phyloP scores from a whole-genome alignment of 2,329 filamentous ascomycete genomes.

The Beauveria bassiana region DNA sequence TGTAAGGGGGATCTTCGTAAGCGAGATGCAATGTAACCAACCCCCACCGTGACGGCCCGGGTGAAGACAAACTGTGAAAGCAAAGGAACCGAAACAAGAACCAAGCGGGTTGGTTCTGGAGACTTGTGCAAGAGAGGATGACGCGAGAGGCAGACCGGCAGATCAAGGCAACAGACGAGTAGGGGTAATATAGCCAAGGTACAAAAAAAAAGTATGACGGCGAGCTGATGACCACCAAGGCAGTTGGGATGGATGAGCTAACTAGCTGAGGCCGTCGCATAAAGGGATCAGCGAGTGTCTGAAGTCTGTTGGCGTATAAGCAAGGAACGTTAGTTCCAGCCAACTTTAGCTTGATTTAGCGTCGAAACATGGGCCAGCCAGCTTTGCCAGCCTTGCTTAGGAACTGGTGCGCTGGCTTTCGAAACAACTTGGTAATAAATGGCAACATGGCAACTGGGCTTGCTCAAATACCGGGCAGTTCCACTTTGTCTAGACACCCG shows the following conservation, averaged over 20 bases:
- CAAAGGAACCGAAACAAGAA: background rate
- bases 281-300: background rate
- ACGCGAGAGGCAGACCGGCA: background rate
- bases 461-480: background rate
- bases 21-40: conserved; percentile 3
- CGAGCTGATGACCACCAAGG: background rate
- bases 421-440: too few species aligned
- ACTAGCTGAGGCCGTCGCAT: background rate
- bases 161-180: background rate
- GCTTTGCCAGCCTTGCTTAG: background rate
- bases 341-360: conserved; percentile 1
- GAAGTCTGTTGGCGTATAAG: background rate
- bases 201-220: background rate
- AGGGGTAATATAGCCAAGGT: background rate
- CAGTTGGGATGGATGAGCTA: background rate
- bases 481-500: background rate
- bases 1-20: background rate
- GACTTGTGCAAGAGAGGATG: background rate
- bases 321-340: background rate
- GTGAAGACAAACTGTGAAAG: background rate
- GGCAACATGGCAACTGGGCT: too few species aligned
- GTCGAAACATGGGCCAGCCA: background rate
- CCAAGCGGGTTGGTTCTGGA: background rate
- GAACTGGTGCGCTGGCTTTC: background rate
- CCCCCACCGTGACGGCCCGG: background rate